Base-by-base conservation (phyloP, 768 basidiomycete genomes). In the Austroboletus eburneus region DNA sequence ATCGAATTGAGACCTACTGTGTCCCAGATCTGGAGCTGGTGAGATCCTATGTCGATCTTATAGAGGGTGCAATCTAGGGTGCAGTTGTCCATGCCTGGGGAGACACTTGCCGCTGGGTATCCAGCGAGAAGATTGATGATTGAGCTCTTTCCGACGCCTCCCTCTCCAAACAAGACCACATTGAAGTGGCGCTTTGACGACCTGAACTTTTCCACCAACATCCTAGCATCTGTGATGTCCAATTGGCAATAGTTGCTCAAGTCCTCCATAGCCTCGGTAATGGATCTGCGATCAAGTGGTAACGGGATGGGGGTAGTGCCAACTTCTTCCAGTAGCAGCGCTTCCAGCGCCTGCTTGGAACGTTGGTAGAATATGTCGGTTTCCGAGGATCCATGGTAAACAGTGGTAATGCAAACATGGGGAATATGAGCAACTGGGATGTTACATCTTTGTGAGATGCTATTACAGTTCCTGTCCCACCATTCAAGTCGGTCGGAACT, bases 111-210 rank as follows among this genome's bases (percentile, higher is more conserved):
- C 4, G 42, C 37, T 0, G 49, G 17, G 0, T 41, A 16, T 8
- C 62, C 65, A n/a, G 49, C 39, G 20, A 74, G 23, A 52, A 76
- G 64, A 51, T 74, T 74, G 48, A 74, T 50, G 37, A 74, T 45
- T 0, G 70, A 69, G 43, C 70, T 70, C 49, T 76, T 75, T 36
- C 68, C 67, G 17, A 42, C 49, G 23, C 73, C 72, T 0, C 65
- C 55, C 39, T 72, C 70, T 7, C 73, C 73, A 34, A 75, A 74
- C 14, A 74, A 33, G 36, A 75, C 53, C 7, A 63, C 52, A 29
- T 66, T 69, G 37, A 53, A 49, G 32, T 46, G 47, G 16, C 52
- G 59, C 30, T 25, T 39, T 9, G 51, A 45, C 2, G 13, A 42
- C 22, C 20, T 50, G 35, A 62, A 55, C 12, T 37, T 52, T 30